Base-by-base conservation (phyloP, 2,329 filamentous ascomycete genomes). In the Paecilomyces variotii region DNA sequence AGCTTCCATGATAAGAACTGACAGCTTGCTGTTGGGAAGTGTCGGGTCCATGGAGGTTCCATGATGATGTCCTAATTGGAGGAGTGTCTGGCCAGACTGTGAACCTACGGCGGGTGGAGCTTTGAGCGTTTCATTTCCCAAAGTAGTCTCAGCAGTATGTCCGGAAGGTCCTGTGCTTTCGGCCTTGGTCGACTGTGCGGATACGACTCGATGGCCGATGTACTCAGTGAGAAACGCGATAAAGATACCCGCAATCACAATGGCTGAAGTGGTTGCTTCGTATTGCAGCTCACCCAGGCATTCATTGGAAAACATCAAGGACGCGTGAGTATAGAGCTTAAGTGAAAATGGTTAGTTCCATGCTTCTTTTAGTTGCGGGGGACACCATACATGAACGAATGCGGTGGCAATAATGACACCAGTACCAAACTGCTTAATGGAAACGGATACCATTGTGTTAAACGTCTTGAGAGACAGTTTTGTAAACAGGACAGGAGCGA, bases 201-300 rank as follows among this genome's bases (percentile, higher is more conserved):
- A 65, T 0, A 87, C 78, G 53, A 87, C 70, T 1, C 87, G 82
- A 45, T 85, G 81, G 50, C 86, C 85, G 11, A 83, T 62, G 64
- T 85, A 90, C 67, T 92, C 89, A 35, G 90, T 79, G 1, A 89
- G 65, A 71, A 91, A 91, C 0, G 88, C 87, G 2, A 91, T 63
- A 70, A 91, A 87, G 1, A 90, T 74, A 0, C 89, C 89, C 0
- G 85, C 88, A 84, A 91, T 88, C 53, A 88, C 80, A 49, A 92
- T 84, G 1, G 88, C 84, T 0, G 87, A 82, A 0, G 88, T 84
- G 0, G 86, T 89, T 2, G 78, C 82, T 71, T 92, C 89, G 65
- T 89, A 92, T 4, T 76, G 68, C 2, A 91, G 74, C 6, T 80
- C 79, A 3, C 86, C 85, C 11, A 92, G 73, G 65, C 89, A 92